Evolutionary conservation across 495 filamentous ascomycete species (phyloP), one percentile per base, ranked within the genome.

Genomic region (Neurospora sp.): DNA sequence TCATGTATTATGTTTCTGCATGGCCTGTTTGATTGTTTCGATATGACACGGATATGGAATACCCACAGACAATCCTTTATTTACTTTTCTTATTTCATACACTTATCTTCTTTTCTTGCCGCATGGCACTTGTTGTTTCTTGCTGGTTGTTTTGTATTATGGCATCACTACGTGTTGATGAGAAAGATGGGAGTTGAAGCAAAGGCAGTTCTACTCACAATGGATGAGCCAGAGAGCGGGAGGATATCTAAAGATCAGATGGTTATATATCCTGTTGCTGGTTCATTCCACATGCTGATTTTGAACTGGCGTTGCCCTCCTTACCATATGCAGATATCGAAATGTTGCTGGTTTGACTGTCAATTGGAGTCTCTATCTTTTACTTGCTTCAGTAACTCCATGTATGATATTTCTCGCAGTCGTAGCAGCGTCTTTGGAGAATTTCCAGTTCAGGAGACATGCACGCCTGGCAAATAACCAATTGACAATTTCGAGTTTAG

Each of bases 1-100:
- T 74, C 42, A 74, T 78, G 74, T 78, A 75, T 71, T 72, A 75
- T 72, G 74, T 75, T 79, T 75, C 54, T 62, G 13, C 24, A 62
- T 62, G 54, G 54, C 54, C 24, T 62, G 54, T 62, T 62, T 62
- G 54, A 31, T 62, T 62, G 62, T 74, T 71, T 73, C 71, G 69
- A 72, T 39, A 73, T 77, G 73, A 70, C 48, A 9, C 69, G 72
- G 75, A 69, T 75, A 72, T 72, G 74, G 74, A 78, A 78, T 78
- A 77, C 75, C 77, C 77, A 34, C 31, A 75, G 45, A 54, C 45
- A 28, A 74, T 21, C 28, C 70, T 59, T 48, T 37, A 24, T 71
- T 39, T 21, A 39, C 66, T 71, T 48, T 69, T 39, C 38, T 42
- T 66, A 15, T 70, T 73, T 34, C 54, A 2, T 62, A 34, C 54